phyloP scores from a whole-genome alignment of 2,329 filamentous ascomycete species.

The Chrysoporthe cubensis region DNA sequence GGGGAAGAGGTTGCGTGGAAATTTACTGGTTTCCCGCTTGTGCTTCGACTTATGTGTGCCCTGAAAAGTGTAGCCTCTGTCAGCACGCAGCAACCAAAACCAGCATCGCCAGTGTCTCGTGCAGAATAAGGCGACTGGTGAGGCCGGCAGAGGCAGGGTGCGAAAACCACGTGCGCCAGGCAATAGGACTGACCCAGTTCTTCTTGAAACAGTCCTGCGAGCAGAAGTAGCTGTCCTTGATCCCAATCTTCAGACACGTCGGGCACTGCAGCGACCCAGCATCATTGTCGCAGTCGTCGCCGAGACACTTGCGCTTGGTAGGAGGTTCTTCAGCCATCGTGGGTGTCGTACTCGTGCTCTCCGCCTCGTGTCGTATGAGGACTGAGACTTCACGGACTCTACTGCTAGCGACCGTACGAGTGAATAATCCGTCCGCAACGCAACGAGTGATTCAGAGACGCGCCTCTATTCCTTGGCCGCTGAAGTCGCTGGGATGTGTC shows the following conservation, averaged over 20 bases:
- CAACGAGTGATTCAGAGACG: background rate
- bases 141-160: constrained; percentile 9
- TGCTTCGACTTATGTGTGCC: constrained; percentile 80
- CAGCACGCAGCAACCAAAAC: constrained; percentile 21
- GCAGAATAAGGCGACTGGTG: background rate
- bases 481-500: background rate
- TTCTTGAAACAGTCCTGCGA: constrained; percentile 98
- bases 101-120: background rate
- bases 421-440: background rate
- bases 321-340: constrained; percentile 55
- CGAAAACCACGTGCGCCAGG: constrained; percentile 2
- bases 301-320: constrained; percentile 73
- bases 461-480: background rate
- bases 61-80: constrained; percentile 49
- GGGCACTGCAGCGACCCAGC: constrained; percentile 89
- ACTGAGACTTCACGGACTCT: background rate
- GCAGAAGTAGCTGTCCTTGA: constrained; percentile 93
- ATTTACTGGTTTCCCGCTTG: constrained; percentile 73
- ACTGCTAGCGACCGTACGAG: too few species aligned
- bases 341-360: constrained; percentile 12
- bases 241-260: constrained; percentile 87
- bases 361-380: background rate
- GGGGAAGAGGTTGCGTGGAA: constrained; percentile 72
- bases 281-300: constrained; percentile 83
- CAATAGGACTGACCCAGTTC: constrained; percentile 81